These are phyloP conservation scores for Yamadazyma blattariae DNA, from an alignment of 1,139 yeast genomes.

Conservation along the genomic window DNA sequence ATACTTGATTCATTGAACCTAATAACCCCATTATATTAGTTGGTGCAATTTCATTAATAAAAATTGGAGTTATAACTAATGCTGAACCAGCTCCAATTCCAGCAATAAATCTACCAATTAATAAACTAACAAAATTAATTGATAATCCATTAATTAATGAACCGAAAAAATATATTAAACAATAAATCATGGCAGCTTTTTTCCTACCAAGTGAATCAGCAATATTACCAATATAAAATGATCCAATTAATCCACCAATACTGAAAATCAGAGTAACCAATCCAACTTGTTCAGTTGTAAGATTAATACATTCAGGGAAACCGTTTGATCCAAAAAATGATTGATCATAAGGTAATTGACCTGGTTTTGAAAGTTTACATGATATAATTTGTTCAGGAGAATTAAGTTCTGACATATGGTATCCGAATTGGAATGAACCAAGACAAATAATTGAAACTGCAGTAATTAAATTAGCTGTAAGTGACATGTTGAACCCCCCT, in stretches of 20 bases:
- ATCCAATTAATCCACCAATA: conserved; percentile 82
- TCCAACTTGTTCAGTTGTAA: conserved; percentile 68
- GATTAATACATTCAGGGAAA: conserved; percentile 49
- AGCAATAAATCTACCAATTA: conserved; percentile 70
- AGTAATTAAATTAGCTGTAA: conserved; percentile 26
- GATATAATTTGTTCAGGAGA: conserved; percentile 43
- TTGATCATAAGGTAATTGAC: conserved; percentile 25
- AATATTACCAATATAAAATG: conserved; percentile 67
- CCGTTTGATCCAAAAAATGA: conserved; percentile 41
- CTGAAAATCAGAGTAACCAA: conserved; percentile 80
- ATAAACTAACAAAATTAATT: conserved; percentile 39
- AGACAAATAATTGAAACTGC: conserved; percentile 37
- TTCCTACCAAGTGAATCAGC: conserved; percentile 71
- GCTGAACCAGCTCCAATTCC: conserved; percentile 90
- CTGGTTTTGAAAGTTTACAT: conserved; percentile 33
- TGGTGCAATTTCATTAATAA: conserved; percentile 80
- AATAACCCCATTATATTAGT: conserved; percentile 63
- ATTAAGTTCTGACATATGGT: conserved; percentile 50
- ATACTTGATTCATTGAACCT: conserved; percentile 86
- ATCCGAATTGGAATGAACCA: conserved; percentile 48
- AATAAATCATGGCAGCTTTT: conserved; percentile 53
- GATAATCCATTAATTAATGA: conserved; percentile 60
- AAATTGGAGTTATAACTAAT: conserved; percentile 79
- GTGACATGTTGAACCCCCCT: conserved; percentile 5
- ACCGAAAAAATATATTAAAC: conserved; percentile 61